Evolutionary conservation across 768 basidiomycete species (phyloP).

Genomic region (Pulveroboletus sp.): DNA sequence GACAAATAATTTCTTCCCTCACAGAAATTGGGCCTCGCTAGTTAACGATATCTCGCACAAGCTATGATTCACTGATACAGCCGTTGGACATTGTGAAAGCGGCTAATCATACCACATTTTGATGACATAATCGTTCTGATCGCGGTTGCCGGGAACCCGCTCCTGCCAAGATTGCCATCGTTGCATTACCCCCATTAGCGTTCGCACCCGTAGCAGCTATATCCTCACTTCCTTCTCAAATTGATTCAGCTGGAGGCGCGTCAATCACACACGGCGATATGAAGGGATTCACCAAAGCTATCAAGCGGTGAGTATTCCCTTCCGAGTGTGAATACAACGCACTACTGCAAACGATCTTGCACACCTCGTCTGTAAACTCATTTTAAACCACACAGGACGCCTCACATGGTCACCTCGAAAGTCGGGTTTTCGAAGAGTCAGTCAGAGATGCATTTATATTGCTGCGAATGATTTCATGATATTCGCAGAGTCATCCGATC

Average conservation of each 20-base stretch:
- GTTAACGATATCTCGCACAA: no score
- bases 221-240: background rate
- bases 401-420: constrained; percentile 82
- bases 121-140: constrained; percentile 21
- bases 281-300: constrained; percentile 81
- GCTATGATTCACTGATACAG: no score
- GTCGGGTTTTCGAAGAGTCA: constrained; percentile 93
- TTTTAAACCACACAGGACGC: constrained; percentile 54
- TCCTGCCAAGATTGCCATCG: background rate
- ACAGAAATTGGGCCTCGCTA: no score
- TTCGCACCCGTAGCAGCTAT: background rate
- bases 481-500: constrained; percentile 67
- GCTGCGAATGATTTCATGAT: constrained; percentile 1
- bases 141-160: background rate
- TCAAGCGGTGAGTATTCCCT: constrained; percentile 55
- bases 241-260: background rate
- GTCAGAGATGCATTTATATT: constrained; percentile 20
- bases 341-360: constrained; percentile 5
- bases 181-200: background rate
- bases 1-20: background rate
- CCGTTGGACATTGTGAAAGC: no score
- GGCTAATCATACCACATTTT: no score
- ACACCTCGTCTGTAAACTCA: constrained; percentile 9
- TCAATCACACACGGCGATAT: constrained; percentile 38
- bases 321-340: background rate